These are phyloP conservation scores for Meredithiella fracta DNA, from an alignment of 2,329 filamentous ascomycete genomes.

Conservation along the genomic window DNA sequence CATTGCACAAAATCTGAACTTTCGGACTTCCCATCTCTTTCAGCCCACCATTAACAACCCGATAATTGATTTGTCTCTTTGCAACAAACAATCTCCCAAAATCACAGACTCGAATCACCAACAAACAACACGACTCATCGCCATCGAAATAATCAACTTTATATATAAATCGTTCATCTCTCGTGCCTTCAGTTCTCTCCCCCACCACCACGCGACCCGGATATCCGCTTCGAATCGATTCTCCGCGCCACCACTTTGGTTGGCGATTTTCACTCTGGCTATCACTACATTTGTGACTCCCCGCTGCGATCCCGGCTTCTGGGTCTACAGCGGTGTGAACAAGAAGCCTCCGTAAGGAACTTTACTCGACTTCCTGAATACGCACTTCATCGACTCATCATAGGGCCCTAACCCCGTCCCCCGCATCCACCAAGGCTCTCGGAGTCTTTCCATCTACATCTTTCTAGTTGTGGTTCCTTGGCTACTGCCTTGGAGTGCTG, in stretches of 20 bases:
- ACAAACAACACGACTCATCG: no score
- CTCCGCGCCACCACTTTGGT: constrained; percentile 1
- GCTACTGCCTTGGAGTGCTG: not conserved
- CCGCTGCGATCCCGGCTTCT: constrained; percentile 79
- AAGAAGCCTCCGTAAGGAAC: constrained; percentile 82
- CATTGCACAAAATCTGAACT: no score
- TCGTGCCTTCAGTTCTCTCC: not conserved
- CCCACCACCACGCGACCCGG: constrained; percentile 5
- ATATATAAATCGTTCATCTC: not conserved
- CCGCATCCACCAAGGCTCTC: constrained; percentile 2
- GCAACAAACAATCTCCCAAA: no score
- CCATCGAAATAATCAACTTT: not conserved
- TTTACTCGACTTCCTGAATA: not conserved
- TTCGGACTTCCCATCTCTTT: not conserved
- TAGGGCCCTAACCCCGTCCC: not conserved
- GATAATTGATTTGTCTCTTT: not conserved
- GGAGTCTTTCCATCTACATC: not conserved
- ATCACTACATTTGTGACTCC: constrained; percentile 28
- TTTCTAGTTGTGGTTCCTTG: not conserved
- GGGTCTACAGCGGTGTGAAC: constrained; percentile 93
- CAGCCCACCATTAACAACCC: not conserved
- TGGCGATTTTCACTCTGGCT: constrained; percentile 15
- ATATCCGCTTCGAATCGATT: not conserved
- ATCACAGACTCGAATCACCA: no score
- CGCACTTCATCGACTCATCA: not conserved